Conservation (phyloP, 2,329 filamentous ascomycete species). For the Capronia americana region DNA sequence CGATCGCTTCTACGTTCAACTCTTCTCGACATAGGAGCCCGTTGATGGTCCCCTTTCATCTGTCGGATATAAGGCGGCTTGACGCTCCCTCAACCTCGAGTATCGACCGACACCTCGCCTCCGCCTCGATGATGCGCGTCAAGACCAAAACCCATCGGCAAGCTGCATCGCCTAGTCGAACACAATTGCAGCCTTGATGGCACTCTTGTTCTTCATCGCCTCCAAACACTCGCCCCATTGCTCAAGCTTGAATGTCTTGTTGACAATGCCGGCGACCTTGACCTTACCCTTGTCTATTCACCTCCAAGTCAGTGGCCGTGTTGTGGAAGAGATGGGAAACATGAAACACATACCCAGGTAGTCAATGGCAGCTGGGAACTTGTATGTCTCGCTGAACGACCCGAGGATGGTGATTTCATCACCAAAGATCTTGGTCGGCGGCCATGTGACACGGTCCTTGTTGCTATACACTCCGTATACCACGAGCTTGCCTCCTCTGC, state of each 20-base stretch:
- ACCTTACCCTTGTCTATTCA: constrained; percentile 49
- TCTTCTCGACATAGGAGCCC: neutral
- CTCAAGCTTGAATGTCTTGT: constrained; percentile 75
- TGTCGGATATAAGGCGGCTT: neutral
- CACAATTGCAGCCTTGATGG: constrained; percentile 76
- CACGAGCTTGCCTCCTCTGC: constrained; percentile 72
- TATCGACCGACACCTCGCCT: neutral
- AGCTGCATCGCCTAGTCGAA: constrained; percentile 57
- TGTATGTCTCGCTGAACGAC: constrained; percentile 75
- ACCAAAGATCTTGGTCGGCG: constrained; percentile 72
- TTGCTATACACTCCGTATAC: constrained; percentile 74
- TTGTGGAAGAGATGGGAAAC: constrained; percentile 16
- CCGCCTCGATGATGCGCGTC: neutral
- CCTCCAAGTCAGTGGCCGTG: constrained; percentile 14
- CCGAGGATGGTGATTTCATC: constrained; percentile 75
- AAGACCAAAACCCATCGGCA: neutral
- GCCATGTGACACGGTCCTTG: constrained; percentile 68
- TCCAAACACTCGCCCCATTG: constrained; percentile 74
- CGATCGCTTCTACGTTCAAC: neutral
- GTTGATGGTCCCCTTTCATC: neutral
- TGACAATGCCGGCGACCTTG: constrained; percentile 69
- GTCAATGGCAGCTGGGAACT: constrained; percentile 67
- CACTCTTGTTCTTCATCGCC: constrained; percentile 73
- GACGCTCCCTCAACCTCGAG: too few species aligned
- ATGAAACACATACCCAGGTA: constrained; percentile 48